Evolutionary conservation across 2,329 filamentous ascomycete species (phyloP), one percentile per base, ranked within the genome.

Genomic region (Ophiosphaerella herpotricha): DNA sequence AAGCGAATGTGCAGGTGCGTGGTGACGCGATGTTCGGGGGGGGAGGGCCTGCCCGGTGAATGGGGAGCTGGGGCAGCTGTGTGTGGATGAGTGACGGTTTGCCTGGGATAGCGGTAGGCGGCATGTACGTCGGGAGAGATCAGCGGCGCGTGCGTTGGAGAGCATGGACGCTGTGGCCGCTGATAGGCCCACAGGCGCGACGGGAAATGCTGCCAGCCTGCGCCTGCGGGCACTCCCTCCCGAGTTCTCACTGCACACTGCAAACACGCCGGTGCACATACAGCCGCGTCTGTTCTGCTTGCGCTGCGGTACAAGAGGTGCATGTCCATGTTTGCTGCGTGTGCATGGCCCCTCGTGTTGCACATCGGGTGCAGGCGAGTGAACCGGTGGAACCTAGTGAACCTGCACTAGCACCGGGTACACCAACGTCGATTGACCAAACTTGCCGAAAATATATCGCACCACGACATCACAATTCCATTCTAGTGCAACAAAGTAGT

Each of bases 1-100:
- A 18, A 50, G 44, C 38, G 52, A 41, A 50, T 52, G 47, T 45
- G 45, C 39, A 51, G 38, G 52, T 48, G 44, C 48, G 34, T 43
- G 42, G 48, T 46, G 48, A 42, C 31, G 24, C 16, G 43, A 34
- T 46, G 12, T 21, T 14, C 13, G 24, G 14, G 33, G 16, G 16
- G 16, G 9, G 32, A n/a, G 31, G 37, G 29, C 38, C 31, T 8
- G 23, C 38, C 31, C 32, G 32, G 38, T 26, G 39, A 12, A 31
- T 40, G 39, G 9, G 21, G 21, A 14, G 7, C 18, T 21, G 34
- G 29, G 45, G 21, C 26, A 29, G 26, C 26, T 29, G 31, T 29
- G 29, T 34, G 13, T 33, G 43, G 39, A 13, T 11, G 38, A 24
- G 32, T n/a, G 23, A 18, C 13, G 18, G 45, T 26, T 29, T n/a